These are phyloP conservation scores for Saccharomyces uvarum DNA, from an alignment of 1,139 yeast species.

Conservation along the genomic window DNA sequence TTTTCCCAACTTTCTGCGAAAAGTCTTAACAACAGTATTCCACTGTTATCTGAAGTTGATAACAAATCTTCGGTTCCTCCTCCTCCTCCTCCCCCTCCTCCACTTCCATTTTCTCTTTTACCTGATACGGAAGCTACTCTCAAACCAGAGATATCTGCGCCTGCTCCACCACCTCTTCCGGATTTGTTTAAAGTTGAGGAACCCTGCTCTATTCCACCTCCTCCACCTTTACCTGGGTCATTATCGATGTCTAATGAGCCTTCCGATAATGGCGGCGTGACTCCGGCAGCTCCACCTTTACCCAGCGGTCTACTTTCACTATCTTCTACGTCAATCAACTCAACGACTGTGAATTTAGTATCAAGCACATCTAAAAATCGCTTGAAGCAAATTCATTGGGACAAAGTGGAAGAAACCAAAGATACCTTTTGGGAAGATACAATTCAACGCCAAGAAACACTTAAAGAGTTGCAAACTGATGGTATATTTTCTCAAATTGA, in stretches of 20 bases:
- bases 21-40: background rate
- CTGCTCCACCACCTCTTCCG: constrained; percentile 22
- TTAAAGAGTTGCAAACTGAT: constrained; percentile 45
- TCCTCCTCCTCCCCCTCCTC: constrained; percentile 33
- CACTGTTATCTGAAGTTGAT: background rate
- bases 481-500: constrained; percentile 81
- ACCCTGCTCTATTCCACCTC: constrained; percentile 13
- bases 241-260: background rate
- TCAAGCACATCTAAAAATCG: constrained; percentile 49
- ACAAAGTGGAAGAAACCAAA: constrained; percentile 60
- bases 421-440: constrained; percentile 73
- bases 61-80: constrained; percentile 6
- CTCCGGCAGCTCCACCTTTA: constrained; percentile 14
- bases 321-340: background rate
- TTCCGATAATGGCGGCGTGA: constrained; percentile 15
- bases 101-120: constrained; percentile 31
- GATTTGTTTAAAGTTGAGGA: constrained; percentile 2
- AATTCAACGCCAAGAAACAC: constrained; percentile 42
- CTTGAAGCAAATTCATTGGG: constrained; percentile 95
- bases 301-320: background rate
- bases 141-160: constrained; percentile 13
- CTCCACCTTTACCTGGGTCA: constrained; percentile 27
- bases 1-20: background rate
- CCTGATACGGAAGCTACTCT: constrained; percentile 19
- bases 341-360: background rate